phyloP scores from a whole-genome alignment of 495 filamentous ascomycete genomes.

The Gamarada debralockiae region DNA sequence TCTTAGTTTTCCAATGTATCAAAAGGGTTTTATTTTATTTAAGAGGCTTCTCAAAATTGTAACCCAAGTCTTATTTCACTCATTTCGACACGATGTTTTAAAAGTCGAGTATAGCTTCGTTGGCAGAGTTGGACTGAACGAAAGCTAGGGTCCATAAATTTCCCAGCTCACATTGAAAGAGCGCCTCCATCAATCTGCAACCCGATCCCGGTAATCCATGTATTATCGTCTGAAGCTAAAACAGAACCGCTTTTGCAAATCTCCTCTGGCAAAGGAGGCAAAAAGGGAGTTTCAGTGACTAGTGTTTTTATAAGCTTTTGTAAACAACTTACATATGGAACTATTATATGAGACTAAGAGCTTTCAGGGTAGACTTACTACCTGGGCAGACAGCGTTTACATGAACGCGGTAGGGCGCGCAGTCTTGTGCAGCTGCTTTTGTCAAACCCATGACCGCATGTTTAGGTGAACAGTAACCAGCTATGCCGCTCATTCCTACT shows the following conservation, averaged over 20 bases:
- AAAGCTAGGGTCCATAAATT: background rate
- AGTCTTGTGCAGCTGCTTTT: background rate
- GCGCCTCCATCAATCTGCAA: constrained; percentile 1
- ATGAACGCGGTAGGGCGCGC: background rate
- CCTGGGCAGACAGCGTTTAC: constrained; percentile 1
- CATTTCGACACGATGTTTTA: background rate
- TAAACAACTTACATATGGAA: background rate
- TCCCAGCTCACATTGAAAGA: constrained; percentile 1
- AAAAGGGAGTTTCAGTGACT: constrained; percentile 3
- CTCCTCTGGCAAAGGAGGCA: background rate
- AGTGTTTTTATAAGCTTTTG: background rate
- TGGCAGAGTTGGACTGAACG: background rate
- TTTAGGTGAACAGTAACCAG: background rate
- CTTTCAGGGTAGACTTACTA: background rate
- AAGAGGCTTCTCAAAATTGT: background rate
- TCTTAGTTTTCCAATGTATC: no score
- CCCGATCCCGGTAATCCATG: constrained; percentile 1
- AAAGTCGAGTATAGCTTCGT: background rate
- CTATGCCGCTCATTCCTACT: constrained; percentile 1
- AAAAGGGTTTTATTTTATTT: no score
- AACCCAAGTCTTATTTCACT: background rate
- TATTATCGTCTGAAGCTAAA: constrained; percentile 2
- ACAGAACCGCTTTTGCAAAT: background rate
- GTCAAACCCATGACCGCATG: constrained; percentile 4
- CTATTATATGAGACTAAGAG: background rate